A percentile compares a stretch with the other conserved stretches of the same genome.
Evolutionary conservation across 192 early-diverging fungal species (phyloP).

Genomic region (Gamsiella multidivaricata): DNA sequence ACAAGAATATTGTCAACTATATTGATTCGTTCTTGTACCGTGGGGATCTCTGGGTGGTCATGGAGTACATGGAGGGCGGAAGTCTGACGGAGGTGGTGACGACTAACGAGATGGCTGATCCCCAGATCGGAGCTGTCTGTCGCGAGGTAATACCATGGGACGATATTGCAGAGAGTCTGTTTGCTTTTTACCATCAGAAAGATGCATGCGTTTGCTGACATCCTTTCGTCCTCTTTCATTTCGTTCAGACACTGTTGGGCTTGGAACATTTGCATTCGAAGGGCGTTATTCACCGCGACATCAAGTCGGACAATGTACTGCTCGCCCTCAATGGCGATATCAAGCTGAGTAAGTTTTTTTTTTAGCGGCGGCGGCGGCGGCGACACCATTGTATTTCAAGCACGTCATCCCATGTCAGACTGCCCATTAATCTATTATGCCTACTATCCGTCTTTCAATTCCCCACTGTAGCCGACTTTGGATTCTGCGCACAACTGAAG

Average conservation of each 20-base stretch:
- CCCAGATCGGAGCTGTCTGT: constrained; percentile 88
- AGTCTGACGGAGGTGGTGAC: constrained; percentile 88
- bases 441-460: too few relatives aligned
- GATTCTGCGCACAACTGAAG: constrained; percentile 84
- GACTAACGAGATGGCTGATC: constrained; percentile 80
- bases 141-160: too few relatives aligned
- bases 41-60: constrained; percentile 89
- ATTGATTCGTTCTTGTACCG: constrained; percentile 82
- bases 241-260: constrained; percentile 71
- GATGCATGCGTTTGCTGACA: background rate
- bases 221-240: background rate
- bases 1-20: constrained; percentile 87
- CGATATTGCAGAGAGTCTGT: too few relatives aligned
- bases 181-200: too few relatives aligned
- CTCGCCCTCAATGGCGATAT: constrained; percentile 73
- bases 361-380: background rate
- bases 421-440: background rate
- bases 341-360: constrained; percentile 70
- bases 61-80: constrained; percentile 95
- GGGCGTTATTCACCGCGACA: constrained; percentile 87
- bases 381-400: background rate
- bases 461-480: constrained; percentile 93
- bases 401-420: too few relatives aligned
- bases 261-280: constrained; percentile 78
- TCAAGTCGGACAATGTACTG: constrained; percentile 88